Evolutionary conservation across 805 yeast genomes (phyloP), one percentile per base, ranked within the genome.

Genomic region (Zygosaccharomyces bailii): DNA sequence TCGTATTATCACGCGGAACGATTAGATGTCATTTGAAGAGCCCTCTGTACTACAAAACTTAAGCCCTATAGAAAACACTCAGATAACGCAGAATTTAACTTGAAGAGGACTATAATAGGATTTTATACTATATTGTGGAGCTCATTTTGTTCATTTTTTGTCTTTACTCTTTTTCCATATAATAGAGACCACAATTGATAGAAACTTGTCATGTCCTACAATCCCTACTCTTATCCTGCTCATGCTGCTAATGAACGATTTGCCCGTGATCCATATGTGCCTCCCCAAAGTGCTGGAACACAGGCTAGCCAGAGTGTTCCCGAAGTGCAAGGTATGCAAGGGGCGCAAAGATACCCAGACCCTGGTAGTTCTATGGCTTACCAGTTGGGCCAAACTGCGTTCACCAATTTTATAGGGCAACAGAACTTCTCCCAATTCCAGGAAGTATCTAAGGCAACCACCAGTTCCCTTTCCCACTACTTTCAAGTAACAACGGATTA

Each of bases 401-500:
- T 93, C 40, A 54, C 59, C 4, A 63, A 60, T 43, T 61, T 66
- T 37, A 57, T 66, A 14, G 67, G 67, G 6, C 64, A 86, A 53
- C 82, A 82, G 49, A 87, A 85, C 65, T 74, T 82, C 52, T 76
- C 54, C 23, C 70, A 72, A 49, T 60, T 80, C 43, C 74, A 75
- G 44, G 71, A 70, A 51, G 72, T 76, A 21, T 65, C 72, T 13
- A 66, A 74, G 19, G 65, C 65, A n/a, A 51, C 66, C 6, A 67
- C 71, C 27, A 45, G 56, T 7, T 46, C 64, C 2, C 67, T 93
- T 54, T 82, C 88, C 52, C 86, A 82, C 68, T 90, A 90, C 66
- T 95, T 93, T 73, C 87, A 86, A 66, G 96, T 93, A 14, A 84
- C 95, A 37, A 95, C 91, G 63, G 71, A 80, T 4, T 95, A 91